Conservation (phyloP, 1,284 basidiomycete species). For the Kalmanozyma brasiliensis region DNA sequence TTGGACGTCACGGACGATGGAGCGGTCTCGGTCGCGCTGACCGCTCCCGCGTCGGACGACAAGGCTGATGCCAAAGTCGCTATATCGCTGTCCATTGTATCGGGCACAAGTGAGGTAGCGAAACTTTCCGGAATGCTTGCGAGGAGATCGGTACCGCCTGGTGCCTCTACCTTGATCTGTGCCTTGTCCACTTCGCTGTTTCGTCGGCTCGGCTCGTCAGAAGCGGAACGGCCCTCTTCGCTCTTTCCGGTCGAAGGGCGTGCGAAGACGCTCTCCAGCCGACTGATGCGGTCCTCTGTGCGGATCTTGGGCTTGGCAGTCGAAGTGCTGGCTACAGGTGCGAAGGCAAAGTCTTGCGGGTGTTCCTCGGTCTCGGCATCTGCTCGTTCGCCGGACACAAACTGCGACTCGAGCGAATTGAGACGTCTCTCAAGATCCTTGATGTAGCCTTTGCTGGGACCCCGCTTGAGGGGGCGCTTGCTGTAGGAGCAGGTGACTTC, state of each 20-base stretch:
- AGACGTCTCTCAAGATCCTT: slow-evolving; percentile 58
- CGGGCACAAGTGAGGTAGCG: no score
- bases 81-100: background rate
- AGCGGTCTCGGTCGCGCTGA: background rate
- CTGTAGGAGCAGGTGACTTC: slow-evolving; percentile 48
- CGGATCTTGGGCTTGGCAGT: slow-evolving; percentile 32
- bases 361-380: slow-evolving; percentile 7
- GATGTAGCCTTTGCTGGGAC: slow-evolving; percentile 57
- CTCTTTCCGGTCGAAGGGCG: slow-evolving; percentile 17
- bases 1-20: slow-evolving; percentile 1
- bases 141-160: background rate
- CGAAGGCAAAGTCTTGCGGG: background rate
- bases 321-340: background rate
- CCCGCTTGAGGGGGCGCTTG: slow-evolving; percentile 53
- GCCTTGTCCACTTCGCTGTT: slow-evolving; percentile 5
- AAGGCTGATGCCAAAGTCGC: background rate
- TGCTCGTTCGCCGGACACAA: slow-evolving; percentile 11
- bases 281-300: slow-evolving; percentile 44
- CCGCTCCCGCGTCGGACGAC: background rate
- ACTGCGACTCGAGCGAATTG: slow-evolving; percentile 52
- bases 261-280: slow-evolving; percentile 34
- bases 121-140: background rate
- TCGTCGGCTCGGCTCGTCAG: slow-evolving; percentile 9
- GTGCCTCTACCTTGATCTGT: slow-evolving; percentile 5
- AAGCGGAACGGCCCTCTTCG: slow-evolving; percentile 1